Base-by-base conservation (phyloP, 1,284 basidiomycete species). In the Ganoderma leucocontextum region DNA sequence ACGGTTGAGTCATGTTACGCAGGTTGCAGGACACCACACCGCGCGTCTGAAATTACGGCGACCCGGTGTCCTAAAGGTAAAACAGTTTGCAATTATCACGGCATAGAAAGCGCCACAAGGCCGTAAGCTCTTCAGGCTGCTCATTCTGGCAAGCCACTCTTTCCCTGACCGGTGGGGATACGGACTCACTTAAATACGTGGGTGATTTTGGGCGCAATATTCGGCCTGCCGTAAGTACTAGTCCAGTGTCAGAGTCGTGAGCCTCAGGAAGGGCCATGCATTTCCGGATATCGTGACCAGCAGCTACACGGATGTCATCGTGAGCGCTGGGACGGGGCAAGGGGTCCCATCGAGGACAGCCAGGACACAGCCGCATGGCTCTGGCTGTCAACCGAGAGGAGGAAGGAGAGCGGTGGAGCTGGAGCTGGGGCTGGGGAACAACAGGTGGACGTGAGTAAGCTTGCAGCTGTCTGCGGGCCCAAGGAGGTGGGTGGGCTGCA, bases 51-150 rank as follows among this genome's bases (percentile, higher is more conserved):
- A 53, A 53, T 53, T 47, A 61, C 49, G 41, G 63, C 53, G 49
- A 42, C 63, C 66, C 61, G 66, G 49, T 38, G 61, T 62, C 39
- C 60, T 62, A 60, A 55, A 41, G 62, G 60, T 29, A 35, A 62
- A 66, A 58, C 7, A 57, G 52, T 47, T 53, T 66, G 70, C 62
- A 71, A 68, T 60, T 60, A 71, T 71, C 70, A 71, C 65, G 42
- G 70, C 60, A 60, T 15, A 41, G 19, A 44, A 35, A 52, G 67
- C 65, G 67, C 67, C 65, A 67, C 67, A 61, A 71, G 49, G 70
- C 61, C 65, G 63, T 63, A 52, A 35, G 67, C 42, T 49, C 41
- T 55, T 44, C 64, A 58, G 35, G 29, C 7, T 17, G 52, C 52
- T 55, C 15, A 13, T 55, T 55, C 52, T 5, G 52, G 52, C 52